Conservation (phyloP, 345 rosid species). For the Durio zibethinus region DNA sequence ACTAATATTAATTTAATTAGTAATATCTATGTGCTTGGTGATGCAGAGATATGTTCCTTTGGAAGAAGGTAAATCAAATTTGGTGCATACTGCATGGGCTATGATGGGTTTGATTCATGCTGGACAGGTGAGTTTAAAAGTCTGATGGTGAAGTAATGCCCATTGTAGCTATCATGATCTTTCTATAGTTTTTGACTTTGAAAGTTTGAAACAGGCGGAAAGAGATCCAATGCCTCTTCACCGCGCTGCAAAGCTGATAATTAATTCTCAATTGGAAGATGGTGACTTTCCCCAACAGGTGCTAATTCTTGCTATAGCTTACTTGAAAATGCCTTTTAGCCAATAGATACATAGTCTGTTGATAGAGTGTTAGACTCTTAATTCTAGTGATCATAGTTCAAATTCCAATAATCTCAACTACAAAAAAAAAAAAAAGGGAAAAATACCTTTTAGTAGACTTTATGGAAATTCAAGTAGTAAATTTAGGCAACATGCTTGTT, state of each 20-base stretch:
- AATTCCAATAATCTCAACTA: too few species aligned
- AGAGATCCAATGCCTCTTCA: constrained; percentile 28
- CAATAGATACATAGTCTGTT: too few species aligned
- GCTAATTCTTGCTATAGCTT: background rate
- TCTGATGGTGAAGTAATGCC: too few species aligned
- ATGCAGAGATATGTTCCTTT: constrained; percentile 45
- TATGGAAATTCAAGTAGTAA: background rate
- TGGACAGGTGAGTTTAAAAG: constrained; percentile 35
- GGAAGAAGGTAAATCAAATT: background rate
- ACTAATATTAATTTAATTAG: too few species aligned
- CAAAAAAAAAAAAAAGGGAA: background rate
- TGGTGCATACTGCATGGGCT: constrained; percentile 49
- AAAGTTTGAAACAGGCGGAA: background rate
- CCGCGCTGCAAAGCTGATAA: constrained; percentile 35
- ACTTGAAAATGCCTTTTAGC: too few species aligned
- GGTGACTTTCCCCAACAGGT: constrained; percentile 56
- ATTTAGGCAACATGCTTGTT: background rate
- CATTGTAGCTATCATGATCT: background rate
- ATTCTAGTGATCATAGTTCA: too few species aligned
- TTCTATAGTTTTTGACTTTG: background rate
- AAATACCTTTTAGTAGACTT: background rate
- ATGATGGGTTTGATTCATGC: constrained; percentile 56
- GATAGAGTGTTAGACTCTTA: too few species aligned
- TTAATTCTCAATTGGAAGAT: constrained; percentile 34
- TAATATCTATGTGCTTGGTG: background rate